Base-by-base conservation (phyloP, 1,284 basidiomycete genomes). In the Sporisorium scitamineum region DNA sequence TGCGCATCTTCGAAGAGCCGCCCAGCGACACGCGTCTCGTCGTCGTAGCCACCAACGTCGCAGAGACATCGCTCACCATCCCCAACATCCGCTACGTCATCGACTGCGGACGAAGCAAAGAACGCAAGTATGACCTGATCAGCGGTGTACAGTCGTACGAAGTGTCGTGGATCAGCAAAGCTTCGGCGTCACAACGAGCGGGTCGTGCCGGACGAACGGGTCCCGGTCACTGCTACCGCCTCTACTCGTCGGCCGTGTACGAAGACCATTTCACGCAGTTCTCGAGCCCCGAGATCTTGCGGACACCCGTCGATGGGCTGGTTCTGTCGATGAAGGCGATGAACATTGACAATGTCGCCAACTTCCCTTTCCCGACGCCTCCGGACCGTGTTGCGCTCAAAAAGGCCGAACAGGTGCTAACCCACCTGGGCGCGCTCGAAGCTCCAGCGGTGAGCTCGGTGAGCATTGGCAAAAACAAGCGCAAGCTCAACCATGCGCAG, bases 311-410 rank as follows among this genome's bases (percentile, higher is more conserved):
- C 80, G 97, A 99, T 81, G 95, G 95, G 0, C 91, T 99, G 26
- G 94, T 99, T 13, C 88, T 99, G 37, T 94, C 97, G 86, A 99
- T 99, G 97, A 99, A 99, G 88, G 92, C 91, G 84, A 98, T 99
- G 95, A 94, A 97, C 84, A 95, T 99, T 69, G 95, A 98, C 82
- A 90, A 94, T 0, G 94, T 99, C 24, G 89, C 93, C 80, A 97
- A 98, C 86, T 99, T 99, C 85, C 97, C 97, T 11, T 99, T 99
- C 87, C 97, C 97, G 0, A 98, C 97, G 0, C 92, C 96, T 10
- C 97, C 97, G 0, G 93, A 98, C 84, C 90, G 92, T n/a, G 80
- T 86, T 5, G 89, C 91, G 11, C 87, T 99, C 29, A 89, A 88
- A 60, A 92, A 92, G 80, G 95, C 97, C 1, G 96, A 99, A 86